These are phyloP conservation scores for Acacia confusa DNA, from an alignment of 306 rosid species.

Conservation along the genomic window DNA sequence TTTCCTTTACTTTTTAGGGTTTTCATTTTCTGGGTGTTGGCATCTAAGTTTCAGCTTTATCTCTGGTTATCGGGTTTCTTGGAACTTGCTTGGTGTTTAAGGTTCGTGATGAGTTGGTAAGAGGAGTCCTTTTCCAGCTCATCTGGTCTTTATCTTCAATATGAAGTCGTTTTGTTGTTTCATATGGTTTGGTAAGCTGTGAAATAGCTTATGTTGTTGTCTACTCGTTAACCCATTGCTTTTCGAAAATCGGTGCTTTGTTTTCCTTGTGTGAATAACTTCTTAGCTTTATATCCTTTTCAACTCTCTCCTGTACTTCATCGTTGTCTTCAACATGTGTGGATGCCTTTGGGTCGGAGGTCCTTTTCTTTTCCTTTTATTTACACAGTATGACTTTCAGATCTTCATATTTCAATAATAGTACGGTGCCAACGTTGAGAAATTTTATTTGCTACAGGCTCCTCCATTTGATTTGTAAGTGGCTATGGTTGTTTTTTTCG, in stretches of 20 bases:
- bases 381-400: conserved; percentile 10
- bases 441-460: conserved; percentile 15
- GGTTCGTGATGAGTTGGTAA: conserved; percentile 68
- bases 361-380: conserved; percentile 29
- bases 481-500: conserved; percentile 14
- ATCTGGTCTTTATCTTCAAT: conserved; percentile 51
- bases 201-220: conserved; percentile 59
- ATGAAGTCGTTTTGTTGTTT: conserved; percentile 49
- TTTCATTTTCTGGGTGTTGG: conserved; percentile 33
- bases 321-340: conserved; percentile 31
- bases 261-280: conserved; percentile 30
- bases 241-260: conserved; percentile 23
- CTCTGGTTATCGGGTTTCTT: conserved; percentile 38
- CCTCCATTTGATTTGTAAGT: conserved; percentile 1
- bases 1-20: background rate
- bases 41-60: conserved; percentile 38
- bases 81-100: conserved; percentile 65
- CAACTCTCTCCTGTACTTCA: conserved; percentile 27
- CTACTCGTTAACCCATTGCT: conserved; percentile 41
- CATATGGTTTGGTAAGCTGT: conserved; percentile 65
- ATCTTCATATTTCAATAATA: conserved; percentile 23
- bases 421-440: conserved; percentile 12
- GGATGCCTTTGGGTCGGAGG: conserved; percentile 27
- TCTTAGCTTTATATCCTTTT: conserved; percentile 35
- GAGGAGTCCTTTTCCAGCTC: conserved; percentile 57